Evolutionary conservation across 2,329 filamentous ascomycete species (phyloP).

Genomic region (Colletotrichum paranaense): DNA sequence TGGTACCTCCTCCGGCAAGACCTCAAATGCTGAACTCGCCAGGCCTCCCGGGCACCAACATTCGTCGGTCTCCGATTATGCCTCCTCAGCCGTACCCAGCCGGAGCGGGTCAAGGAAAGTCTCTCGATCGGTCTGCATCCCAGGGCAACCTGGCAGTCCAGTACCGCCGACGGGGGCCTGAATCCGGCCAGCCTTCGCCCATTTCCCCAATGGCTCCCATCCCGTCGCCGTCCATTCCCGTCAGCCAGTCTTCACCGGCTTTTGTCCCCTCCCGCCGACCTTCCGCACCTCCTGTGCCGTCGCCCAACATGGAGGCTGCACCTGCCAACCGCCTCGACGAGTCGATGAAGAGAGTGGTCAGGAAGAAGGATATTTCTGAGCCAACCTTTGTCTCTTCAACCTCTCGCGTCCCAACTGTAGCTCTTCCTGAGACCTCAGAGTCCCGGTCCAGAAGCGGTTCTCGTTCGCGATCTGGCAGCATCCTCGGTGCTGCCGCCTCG

Average conservation of each 20-base stretch:
- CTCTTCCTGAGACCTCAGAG: slow-evolving; percentile 47
- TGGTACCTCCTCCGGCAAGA: slow-evolving; percentile 39
- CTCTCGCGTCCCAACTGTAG: slow-evolving; percentile 56
- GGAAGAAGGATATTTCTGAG: slow-evolving; percentile 62
- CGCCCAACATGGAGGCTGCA: slow-evolving; percentile 35
- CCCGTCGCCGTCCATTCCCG: slow-evolving; percentile 46
- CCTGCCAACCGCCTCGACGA: slow-evolving; percentile 48
- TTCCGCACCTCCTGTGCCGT: slow-evolving; percentile 45
- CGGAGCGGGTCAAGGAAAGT: slow-evolving; percentile 36
- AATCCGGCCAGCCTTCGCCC: slow-evolving; percentile 56
- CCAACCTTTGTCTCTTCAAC: slow-evolving; percentile 60
- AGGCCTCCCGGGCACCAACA: slow-evolving; percentile 61
- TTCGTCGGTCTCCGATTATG: slow-evolving; percentile 59
- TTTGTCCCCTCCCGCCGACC: slow-evolving; percentile 47
- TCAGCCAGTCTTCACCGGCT: slow-evolving; percentile 48
- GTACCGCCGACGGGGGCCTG: slow-evolving; percentile 45
- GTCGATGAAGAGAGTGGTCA: slow-evolving; percentile 54
- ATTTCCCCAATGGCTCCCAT: slow-evolving; percentile 53
- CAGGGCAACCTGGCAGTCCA: slow-evolving; percentile 49
- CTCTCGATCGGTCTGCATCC: slow-evolving; percentile 43
- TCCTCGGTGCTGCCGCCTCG: slow-evolving; percentile 45
- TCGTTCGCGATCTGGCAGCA: slow-evolving; percentile 51
- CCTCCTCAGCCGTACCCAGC: slow-evolving; percentile 54
- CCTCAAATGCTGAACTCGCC: slow-evolving; percentile 54
- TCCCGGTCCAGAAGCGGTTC: slow-evolving; percentile 49